Percentiles rank a stretch among this genome's conserved stretches.
Evolutionary conservation across 1,284 basidiomycete genomes (phyloP).

Genomic region (Tilletia setariae): DNA sequence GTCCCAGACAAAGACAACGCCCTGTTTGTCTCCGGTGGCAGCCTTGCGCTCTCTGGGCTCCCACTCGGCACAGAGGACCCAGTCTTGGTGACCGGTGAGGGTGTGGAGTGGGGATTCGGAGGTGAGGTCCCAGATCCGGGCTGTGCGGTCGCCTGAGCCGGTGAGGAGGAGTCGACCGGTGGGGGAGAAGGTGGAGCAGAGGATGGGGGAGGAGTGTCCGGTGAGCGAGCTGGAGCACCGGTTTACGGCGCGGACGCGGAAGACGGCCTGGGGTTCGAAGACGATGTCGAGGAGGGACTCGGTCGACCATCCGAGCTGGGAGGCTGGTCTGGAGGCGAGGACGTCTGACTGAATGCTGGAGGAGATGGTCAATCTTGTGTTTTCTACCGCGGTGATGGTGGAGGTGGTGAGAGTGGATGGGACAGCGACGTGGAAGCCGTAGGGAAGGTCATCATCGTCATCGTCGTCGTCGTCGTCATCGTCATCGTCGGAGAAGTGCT

Average conservation of each 20-base stretch:
- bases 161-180: slow-evolving; percentile 87
- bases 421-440: slow-evolving; percentile 48
- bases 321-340: slow-evolving; percentile 34
- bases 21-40: slow-evolving; percentile 66
- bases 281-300: slow-evolving; percentile 51
- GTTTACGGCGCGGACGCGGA: slow-evolving; percentile 86
- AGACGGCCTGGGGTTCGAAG: slow-evolving; percentile 79
- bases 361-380: slow-evolving; percentile 40
- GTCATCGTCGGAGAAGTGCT: slow-evolving; percentile 28
- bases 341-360: slow-evolving; percentile 43
- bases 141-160: slow-evolving; percentile 89
- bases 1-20: slow-evolving; percentile 51
- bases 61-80: slow-evolving; percentile 97
- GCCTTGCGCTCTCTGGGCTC: slow-evolving; percentile 83
- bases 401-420: slow-evolving; percentile 19
- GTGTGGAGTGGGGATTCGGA: slow-evolving; percentile 88
- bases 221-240: slow-evolving; percentile 87
- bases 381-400: neutral
- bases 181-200: slow-evolving; percentile 92
- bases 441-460: slow-evolving; percentile 52
- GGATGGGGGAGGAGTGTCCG: slow-evolving; percentile 86
- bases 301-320: slow-evolving; percentile 45
- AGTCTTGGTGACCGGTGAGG: slow-evolving; percentile 82
- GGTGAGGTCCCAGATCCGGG: slow-evolving; percentile 88
- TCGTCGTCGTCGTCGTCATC: slow-evolving; percentile 48